Evolutionary conservation across 306 rosid species (phyloP).

Genomic region (Psophocarpus tetragonolobus): DNA sequence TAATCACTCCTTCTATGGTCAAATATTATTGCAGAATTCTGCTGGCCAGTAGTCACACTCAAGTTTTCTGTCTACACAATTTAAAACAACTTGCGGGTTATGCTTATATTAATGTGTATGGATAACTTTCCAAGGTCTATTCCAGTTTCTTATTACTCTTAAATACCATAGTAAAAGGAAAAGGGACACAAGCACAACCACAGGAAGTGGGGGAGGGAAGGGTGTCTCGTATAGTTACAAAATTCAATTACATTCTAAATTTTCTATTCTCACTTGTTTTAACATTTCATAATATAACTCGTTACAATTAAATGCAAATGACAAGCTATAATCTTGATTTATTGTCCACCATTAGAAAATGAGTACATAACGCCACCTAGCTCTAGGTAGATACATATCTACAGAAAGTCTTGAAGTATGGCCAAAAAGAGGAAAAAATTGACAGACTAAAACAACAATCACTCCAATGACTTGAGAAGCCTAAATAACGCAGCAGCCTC

Average conservation of each 20-base stretch:
- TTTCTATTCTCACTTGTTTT: background rate
- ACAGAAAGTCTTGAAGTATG: constrained; percentile 29
- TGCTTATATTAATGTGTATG: background rate
- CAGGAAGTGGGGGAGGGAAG: too few relatives aligned
- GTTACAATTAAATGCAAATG: constrained; percentile 15
- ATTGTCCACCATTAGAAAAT: constrained; percentile 33
- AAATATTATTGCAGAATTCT: background rate
- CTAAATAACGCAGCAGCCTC: constrained; percentile 90
- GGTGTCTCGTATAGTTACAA: background rate
- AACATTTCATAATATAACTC: background rate
- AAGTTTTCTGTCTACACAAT: background rate
- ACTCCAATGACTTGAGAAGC: constrained; percentile 90
- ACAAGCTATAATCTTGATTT: constrained; percentile 29
- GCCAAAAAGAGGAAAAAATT: background rate
- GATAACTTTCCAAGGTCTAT: background rate
- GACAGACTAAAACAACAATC: constrained; percentile 28
- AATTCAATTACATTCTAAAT: background rate
- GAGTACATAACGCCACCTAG: constrained; percentile 34
- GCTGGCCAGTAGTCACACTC: background rate
- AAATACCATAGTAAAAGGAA: background rate
- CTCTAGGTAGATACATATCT: constrained; percentile 49
- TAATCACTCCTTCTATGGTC: background rate
- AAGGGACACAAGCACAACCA: background rate
- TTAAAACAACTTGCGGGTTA: background rate
- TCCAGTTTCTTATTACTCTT: background rate